Base-by-base conservation (phyloP, 306 rosid species). In the Malus orientalis region DNA sequence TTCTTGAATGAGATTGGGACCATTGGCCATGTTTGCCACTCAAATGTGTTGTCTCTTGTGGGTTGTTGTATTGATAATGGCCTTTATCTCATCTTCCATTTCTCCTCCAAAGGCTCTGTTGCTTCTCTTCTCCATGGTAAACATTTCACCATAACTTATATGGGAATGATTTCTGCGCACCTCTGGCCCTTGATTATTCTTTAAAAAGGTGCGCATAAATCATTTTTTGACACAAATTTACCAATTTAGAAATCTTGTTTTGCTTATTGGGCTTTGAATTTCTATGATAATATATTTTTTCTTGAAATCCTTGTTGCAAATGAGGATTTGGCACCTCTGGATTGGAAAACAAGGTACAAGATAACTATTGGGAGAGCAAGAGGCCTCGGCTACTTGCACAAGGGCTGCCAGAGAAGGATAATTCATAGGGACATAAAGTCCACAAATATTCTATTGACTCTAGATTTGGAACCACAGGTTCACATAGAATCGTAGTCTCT, bases 1-100 rank as follows among this genome's bases (percentile, higher is more conserved):
- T 95, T 95, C 36, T 77, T 95, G 70, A 92, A 90, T 59, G 99
- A 95, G 86, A 95, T 92, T 82, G 97, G 99, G 4, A 95, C 97
- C 18, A 87, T 95, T 29, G 97, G 99, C 33, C 99, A 95, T 77
- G 99, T 87, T 7, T 76, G 67, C 53, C 97, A 92, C 77, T 79
- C 86, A 22, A 94, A 94, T 76, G 94, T 94, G 0, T 45, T 90
- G 78, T 86, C 98, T 7, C 94, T 94, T 63, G 64, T 86, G 64
- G 98, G 97, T 6, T 94, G 96, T 74, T 94, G 98, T 67, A 85
- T 91, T 61, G 98, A 94, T 68, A 89, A 84, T 78, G 97, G 97
- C 11, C 97, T 94, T 60, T 90, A 94, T 83, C 90, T 94, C 67
- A 82, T 94, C 78, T 91, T 91, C 76, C 81, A 81, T 67, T 87